Percentiles rank a stretch among this genome's conserved stretches.
These are phyloP conservation scores for Durio zibethinus DNA, from an alignment of 345 rosid genomes.

Conservation along the genomic window DNA sequence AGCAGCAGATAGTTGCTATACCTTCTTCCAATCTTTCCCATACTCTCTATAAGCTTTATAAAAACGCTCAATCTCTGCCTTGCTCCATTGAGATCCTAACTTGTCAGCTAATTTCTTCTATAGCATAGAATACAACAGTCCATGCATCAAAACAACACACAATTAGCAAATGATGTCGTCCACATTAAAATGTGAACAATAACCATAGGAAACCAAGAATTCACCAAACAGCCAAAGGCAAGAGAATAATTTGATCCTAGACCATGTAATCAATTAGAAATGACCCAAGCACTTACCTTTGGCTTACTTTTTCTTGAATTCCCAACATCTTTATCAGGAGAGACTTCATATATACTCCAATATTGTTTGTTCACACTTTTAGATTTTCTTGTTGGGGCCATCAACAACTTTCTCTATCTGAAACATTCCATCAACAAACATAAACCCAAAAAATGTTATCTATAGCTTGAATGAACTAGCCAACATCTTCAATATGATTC, in stretches of 20 bases:
- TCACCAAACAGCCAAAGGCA: background rate
- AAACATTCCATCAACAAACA: conserved; percentile 12
- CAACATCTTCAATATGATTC: background rate
- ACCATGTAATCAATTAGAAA: background rate
- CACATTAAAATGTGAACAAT: background rate
- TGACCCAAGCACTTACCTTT: conserved; percentile 47
- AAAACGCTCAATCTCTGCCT: conserved; percentile 78
- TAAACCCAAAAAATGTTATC: background rate
- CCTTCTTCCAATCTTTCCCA: conserved; percentile 94
- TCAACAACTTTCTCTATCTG: conserved; percentile 33
- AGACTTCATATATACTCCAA: conserved; percentile 45
- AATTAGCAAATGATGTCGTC: background rate
- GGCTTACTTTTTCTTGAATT: conserved; percentile 54
- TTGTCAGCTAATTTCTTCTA: conserved; percentile 78
- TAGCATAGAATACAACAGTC: conserved; percentile 19
- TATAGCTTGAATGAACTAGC: background rate
- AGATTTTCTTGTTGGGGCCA: conserved; percentile 81
- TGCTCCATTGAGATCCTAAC: conserved; percentile 91
- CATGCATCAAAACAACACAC: conserved; percentile 14
- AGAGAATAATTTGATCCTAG: background rate
- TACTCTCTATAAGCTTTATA: conserved; percentile 79
- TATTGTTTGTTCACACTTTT: conserved; percentile 73
- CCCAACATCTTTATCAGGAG: conserved; percentile 57
- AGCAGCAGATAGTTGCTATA: conserved; percentile 16
- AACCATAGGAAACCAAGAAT: background rate